These are phyloP conservation scores for Bipolaris sorokiniana DNA, from an alignment of 2,329 filamentous ascomycete genomes.

Conservation along the genomic window DNA sequence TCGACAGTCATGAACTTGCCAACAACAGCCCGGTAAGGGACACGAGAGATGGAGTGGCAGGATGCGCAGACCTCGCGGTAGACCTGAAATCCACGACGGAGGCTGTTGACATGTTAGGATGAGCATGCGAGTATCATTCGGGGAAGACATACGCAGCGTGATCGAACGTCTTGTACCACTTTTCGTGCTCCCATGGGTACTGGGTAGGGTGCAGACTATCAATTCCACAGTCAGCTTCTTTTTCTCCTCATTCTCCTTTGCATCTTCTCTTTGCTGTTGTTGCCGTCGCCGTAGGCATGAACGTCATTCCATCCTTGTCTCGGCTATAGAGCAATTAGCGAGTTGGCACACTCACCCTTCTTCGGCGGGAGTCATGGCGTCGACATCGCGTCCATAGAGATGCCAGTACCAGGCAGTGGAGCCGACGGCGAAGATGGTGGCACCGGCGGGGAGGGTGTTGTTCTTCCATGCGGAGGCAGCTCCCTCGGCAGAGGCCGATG, in stretches of 20 bases:
- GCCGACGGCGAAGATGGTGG: conserved; percentile 84
- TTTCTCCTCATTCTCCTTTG: conserved; percentile 13
- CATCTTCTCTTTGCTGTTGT: too few species aligned
- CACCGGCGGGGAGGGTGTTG: conserved; percentile 84
- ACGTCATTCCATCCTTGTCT: background rate
- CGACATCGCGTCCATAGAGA: conserved; percentile 85
- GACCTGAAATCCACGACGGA: conserved; percentile 98
- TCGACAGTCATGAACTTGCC: conserved; percentile 93
- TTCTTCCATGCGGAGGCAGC: conserved; percentile 78
- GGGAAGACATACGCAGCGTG: conserved; percentile 80
- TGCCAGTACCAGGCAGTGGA: conserved; percentile 98
- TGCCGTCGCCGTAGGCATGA: background rate
- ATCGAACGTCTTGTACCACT: conserved; percentile 95
- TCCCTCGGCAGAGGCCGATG: conserved; percentile 72
- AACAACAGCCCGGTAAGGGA: conserved; percentile 91
- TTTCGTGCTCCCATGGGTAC: conserved; percentile 95
- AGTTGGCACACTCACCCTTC: conserved; percentile 80
- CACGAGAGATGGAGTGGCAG: conserved; percentile 94
- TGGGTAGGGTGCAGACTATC: conserved; percentile 84
- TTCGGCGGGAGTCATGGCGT: conserved; percentile 91
- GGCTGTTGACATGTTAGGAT: conserved; percentile 58
- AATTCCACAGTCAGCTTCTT: conserved; percentile 35
- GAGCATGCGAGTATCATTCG: background rate
- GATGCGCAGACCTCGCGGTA: conserved; percentile 98
- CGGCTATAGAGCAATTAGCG: conserved; percentile 15